These are phyloP conservation scores for Neoscytalidium dimidiatum DNA, from an alignment of 2,329 filamentous ascomycete species.

Conservation along the genomic window DNA sequence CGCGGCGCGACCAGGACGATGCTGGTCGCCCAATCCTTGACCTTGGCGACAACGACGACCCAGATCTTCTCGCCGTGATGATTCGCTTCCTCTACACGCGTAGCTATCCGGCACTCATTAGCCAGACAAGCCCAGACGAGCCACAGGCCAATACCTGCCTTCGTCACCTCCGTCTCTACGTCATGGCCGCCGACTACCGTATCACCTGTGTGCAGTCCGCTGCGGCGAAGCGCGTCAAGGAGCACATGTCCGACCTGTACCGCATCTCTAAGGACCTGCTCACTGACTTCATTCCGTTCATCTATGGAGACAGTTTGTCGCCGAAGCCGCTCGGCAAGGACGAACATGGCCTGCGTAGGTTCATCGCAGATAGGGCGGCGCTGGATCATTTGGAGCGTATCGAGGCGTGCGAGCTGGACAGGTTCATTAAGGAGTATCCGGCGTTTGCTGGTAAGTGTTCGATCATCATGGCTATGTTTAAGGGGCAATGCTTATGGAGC, in stretches of 20 bases:
- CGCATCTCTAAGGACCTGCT: neutral
- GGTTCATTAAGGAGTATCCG: neutral
- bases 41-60: neutral
- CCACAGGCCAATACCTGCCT: neutral
- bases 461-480: neutral
- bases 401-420: neutral
- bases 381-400: neutral
- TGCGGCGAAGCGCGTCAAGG: neutral
- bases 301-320: neutral
- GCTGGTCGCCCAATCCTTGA: neutral
- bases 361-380: neutral
- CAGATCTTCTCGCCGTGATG: neutral
- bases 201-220: neutral
- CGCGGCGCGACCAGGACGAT: neutral
- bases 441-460: neutral
- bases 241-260: neutral
- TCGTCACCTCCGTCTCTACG: neutral
- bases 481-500: neutral
- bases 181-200: neutral
- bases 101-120: neutral
- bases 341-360: neutral
- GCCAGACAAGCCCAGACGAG: neutral
- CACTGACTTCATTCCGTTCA: neutral
- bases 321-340: neutral
- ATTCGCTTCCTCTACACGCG: conserved; percentile 4